Conservation (phyloP, 345 rosid species). For the Chamaenerion angustifolium region DNA sequence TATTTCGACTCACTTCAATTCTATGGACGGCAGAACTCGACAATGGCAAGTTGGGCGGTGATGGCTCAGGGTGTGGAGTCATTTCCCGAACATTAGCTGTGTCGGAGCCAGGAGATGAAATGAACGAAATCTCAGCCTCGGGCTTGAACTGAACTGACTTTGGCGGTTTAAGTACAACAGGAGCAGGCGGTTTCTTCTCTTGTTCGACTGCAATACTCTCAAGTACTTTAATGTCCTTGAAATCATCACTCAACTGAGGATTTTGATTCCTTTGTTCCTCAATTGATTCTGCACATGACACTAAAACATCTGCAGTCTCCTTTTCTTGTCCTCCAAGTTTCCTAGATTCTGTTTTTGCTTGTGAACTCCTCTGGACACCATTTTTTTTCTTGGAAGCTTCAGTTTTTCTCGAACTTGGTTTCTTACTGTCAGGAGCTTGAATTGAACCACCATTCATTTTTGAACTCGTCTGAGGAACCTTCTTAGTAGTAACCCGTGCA, state of each 20-base stretch:
- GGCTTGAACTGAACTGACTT: constrained; percentile 8
- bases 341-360: constrained; percentile 14
- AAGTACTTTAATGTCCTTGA: constrained; percentile 57
- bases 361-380: constrained; percentile 6
- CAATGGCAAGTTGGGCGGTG: constrained; percentile 21
- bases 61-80: constrained; percentile 15
- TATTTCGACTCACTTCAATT: constrained; percentile 14
- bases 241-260: constrained; percentile 21
- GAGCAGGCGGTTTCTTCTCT: neutral
- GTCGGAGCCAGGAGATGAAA: constrained; percentile 14
- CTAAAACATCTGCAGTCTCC: constrained; percentile 16
- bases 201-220: constrained; percentile 24
- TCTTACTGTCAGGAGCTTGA: constrained; percentile 20
- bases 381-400: constrained; percentile 28
- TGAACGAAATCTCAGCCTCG: constrained; percentile 14
- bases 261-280: constrained; percentile 13
- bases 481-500: constrained; percentile 33
- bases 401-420: constrained; percentile 17
- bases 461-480: constrained; percentile 23
- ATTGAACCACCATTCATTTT: constrained; percentile 28
- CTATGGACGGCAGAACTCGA: constrained; percentile 20
- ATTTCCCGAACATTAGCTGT: constrained; percentile 16
- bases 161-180: constrained; percentile 10
- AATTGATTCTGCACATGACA: constrained; percentile 9
- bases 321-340: constrained; percentile 24